A percentile compares a stretch with the other conserved stretches of the same genome.
These are phyloP conservation scores for Panus rudis DNA, from an alignment of 768 basidiomycete species.

Conservation along the genomic window DNA sequence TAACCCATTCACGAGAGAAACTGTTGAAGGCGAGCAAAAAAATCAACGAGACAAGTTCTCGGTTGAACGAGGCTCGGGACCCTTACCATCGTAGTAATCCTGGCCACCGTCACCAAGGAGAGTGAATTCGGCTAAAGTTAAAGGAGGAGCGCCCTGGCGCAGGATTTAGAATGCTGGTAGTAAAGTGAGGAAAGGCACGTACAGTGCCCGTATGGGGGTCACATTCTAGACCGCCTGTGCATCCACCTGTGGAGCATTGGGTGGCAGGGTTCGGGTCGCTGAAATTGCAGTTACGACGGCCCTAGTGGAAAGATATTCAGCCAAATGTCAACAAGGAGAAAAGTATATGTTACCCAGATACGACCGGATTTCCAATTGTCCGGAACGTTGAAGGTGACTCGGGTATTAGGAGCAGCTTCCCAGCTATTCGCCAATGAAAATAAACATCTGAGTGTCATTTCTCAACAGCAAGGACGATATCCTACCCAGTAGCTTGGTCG, in stretches of 20 bases:
- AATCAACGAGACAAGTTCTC: neutral
- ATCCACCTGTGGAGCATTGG: constrained; percentile 32
- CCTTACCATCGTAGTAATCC: constrained; percentile 56
- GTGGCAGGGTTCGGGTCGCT: constrained; percentile 20
- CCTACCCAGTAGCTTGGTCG: constrained; percentile 38
- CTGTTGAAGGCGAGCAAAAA: constrained; percentile 1
- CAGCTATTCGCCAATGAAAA: constrained; percentile 19
- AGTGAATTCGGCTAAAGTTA: constrained; percentile 62
- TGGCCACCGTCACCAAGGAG: constrained; percentile 32
- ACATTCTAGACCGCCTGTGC: constrained; percentile 28
- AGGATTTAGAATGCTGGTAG: neutral
- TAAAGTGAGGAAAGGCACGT: neutral
- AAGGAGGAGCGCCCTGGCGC: constrained; percentile 51
- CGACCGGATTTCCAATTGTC: constrained; percentile 60
- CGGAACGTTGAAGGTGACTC: constrained; percentile 46
- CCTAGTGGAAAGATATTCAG: constrained; percentile 7
- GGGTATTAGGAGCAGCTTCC: constrained; percentile 28
- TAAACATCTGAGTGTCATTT: neutral
- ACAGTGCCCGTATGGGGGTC: constrained; percentile 24
- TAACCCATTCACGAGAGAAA: constrained; percentile 26
- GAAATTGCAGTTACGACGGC: constrained; percentile 32
- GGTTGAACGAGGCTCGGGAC: neutral
- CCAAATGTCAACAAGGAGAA: neutral
- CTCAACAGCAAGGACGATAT: too few relatives aligned
- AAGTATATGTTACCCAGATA: constrained; percentile 41